Evolutionary conservation across 129 eudicot species (phyloP), one percentile per base, ranked within the genome.

Genomic region (Centrapalus pauciflorus): DNA sequence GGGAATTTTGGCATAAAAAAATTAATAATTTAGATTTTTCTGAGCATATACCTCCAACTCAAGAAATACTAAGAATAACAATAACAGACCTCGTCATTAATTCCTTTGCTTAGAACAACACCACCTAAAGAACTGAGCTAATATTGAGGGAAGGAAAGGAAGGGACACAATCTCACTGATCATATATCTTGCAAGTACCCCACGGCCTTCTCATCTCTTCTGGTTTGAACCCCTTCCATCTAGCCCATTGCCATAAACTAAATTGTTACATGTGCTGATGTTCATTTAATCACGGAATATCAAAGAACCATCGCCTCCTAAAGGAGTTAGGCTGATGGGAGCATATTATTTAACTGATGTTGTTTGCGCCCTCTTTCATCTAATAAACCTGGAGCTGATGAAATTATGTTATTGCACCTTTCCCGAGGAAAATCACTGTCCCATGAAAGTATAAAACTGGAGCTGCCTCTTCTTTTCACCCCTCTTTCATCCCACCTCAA

Each of bases 1-100:
- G 38, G 51, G 50, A 67, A 5, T 25, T 54, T 46, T 30, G 76
- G 21, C 25, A 71, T 70, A 9, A 71, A 17, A 30, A 71, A 35
- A 58, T 45, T 5, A 20, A n/a, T 34, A 4, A 34, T 1, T 43
- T 43, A 34, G 24, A 23, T 11, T 58, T 19, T 43, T 28, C 23
- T 28, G 19, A n/a, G 37, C 61, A 29, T 30, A 19, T 41, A 9
- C 4, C 3, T 14, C 26, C 40, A 13, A 25, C 74, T 20, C 14
- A 34, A 29, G 28, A 27, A 70, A 40, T 4, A 29, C 17, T 30
- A 7, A 5, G 5, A 11, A 58, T 57, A 28, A 58, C 21, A 38
- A 12, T 5, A 40, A 19, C 23, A 41, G 43, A 14, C 11, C 48
- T 17, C 58, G 67, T 20, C 5, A 3, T 7, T 66, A 48, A 13